A percentile compares a stretch with the other conserved stretches of the same genome.
Evolutionary conservation across 129 eudicot species (phyloP).

Genomic region (Artemisia argyi): DNA sequence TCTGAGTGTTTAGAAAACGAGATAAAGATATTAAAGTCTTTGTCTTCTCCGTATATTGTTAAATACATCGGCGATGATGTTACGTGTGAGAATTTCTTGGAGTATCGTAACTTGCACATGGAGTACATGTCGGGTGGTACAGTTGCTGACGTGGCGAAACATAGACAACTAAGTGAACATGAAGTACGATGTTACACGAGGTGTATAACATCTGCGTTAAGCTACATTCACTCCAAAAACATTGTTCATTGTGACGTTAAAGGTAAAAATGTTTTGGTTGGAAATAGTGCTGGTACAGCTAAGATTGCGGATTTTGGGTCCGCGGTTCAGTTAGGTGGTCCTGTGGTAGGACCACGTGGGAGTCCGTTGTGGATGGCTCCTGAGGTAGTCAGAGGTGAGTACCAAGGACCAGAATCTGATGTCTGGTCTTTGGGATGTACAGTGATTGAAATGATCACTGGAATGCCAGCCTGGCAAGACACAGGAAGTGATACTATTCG

Average conservation of each 20-base stretch:
- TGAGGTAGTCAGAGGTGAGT: slow-evolving; percentile 71
- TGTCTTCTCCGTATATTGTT: slow-evolving; percentile 64
- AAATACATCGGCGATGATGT: slow-evolving; percentile 55
- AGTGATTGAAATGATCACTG: slow-evolving; percentile 71
- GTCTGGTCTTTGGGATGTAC: slow-evolving; percentile 87
- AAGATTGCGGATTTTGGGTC: slow-evolving; percentile 81
- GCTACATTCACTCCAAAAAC: slow-evolving; percentile 47
- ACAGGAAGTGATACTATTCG: slow-evolving; percentile 38
- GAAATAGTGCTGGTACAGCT: slow-evolving; percentile 33
- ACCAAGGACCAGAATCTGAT: slow-evolving; percentile 74
- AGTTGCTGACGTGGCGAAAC: slow-evolving; percentile 40
- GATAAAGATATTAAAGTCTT: slow-evolving; percentile 43
- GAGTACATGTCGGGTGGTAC: slow-evolving; percentile 80
- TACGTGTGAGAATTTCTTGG: slow-evolving; percentile 30
- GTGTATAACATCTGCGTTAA: slow-evolving; percentile 58
- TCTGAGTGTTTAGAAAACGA: slow-evolving; percentile 57
- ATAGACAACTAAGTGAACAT: neutral
- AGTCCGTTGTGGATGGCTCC: slow-evolving; percentile 95
- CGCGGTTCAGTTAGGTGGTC: slow-evolving; percentile 29
- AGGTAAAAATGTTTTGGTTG: slow-evolving; percentile 58
- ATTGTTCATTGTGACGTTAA: slow-evolving; percentile 86
- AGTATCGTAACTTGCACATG: slow-evolving; percentile 57
- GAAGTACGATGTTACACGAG: slow-evolving; percentile 38
- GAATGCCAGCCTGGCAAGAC: slow-evolving; percentile 65
- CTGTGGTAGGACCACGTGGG: slow-evolving; percentile 44